A percentile compares a stretch with the other conserved stretches of the same genome.
Evolutionary conservation across 139 green algal species (phyloP).

Genomic region (Deuterostichococcus epilithicus): DNA sequence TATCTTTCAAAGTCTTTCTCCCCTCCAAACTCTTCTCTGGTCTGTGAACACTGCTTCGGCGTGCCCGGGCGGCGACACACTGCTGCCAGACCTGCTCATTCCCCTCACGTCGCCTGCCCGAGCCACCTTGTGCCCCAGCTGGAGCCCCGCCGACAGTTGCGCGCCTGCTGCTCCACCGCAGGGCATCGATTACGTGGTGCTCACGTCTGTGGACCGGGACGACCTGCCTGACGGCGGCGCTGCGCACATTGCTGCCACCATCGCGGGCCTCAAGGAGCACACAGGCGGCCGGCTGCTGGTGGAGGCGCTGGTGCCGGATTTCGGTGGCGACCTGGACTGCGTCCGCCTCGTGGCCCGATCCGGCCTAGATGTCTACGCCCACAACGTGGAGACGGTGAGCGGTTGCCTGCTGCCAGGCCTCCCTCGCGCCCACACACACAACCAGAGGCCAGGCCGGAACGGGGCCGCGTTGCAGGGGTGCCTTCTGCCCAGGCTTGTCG

Average conservation of each 20-base stretch:
- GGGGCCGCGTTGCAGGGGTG: no score
- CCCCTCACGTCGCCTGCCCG: no score
- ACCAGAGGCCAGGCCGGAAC: no score
- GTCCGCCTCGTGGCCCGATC: slow-evolving; percentile 64
- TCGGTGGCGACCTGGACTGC: slow-evolving; percentile 67
- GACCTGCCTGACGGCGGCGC: slow-evolving; percentile 90
- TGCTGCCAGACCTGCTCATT: no score
- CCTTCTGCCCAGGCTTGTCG: no score
- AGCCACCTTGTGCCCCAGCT: no score
- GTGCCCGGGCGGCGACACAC: no score
- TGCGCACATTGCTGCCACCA: slow-evolving; percentile 82
- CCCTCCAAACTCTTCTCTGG: no score
- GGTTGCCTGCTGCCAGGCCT: neutral
- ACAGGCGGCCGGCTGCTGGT: slow-evolving; percentile 78
- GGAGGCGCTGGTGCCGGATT: slow-evolving; percentile 95
- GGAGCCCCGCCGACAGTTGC: neutral
- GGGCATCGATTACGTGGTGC: slow-evolving; percentile 97
- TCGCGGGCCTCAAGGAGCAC: slow-evolving; percentile 60
- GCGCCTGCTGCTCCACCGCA: slow-evolving; percentile 73
- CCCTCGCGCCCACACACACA: neutral
- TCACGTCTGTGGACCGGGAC: slow-evolving; percentile 97
- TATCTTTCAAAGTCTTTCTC: no score
- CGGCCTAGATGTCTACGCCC: slow-evolving; percentile 96
- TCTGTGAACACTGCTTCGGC: no score
- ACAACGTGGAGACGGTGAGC: slow-evolving; percentile 98